Percentiles rank a stretch among this genome's conserved stretches.
Conservation (phyloP, 108 stramenopile genomes). For the Fragilariopsis cylindrus region DNA sequence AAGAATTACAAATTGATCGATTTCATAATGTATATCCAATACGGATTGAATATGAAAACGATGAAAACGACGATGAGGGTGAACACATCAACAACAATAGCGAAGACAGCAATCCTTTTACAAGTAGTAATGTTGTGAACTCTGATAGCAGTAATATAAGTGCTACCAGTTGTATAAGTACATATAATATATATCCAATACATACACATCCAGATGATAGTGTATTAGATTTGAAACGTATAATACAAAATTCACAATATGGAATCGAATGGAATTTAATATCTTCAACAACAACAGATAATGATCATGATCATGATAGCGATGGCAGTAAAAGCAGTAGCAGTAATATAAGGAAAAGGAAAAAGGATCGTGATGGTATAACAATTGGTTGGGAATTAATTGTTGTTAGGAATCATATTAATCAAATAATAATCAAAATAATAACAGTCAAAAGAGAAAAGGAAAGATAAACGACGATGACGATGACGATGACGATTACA, state of each 20-base stretch:
- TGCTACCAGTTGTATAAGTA: neutral
- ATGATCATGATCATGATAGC: no score
- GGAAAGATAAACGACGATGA: neutral
- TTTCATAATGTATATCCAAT: conserved; percentile 35
- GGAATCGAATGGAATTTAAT: conserved; percentile 30
- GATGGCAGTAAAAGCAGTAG: neutral
- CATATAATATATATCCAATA: conserved; percentile 4
- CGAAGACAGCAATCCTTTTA: neutral
- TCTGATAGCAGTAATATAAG: neutral
- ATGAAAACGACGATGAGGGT: neutral
- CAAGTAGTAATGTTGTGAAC: neutral
- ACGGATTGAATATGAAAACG: neutral
- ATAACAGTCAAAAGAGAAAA: no score
- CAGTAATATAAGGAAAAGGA: neutral
- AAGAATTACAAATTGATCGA: conserved; percentile 23
- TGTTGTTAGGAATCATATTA: neutral
- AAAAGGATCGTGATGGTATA: neutral
- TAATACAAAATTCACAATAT: conserved; percentile 18
- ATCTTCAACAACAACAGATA: neutral
- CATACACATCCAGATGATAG: conserved; percentile 35
- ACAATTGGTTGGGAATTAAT: conserved; percentile 9
- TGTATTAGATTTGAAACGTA: conserved; percentile 35
- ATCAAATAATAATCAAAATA: no score
- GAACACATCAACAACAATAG: neutral
- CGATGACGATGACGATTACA: neutral